These are phyloP conservation scores for Fraxinus angustifolia DNA, from an alignment of 305 asterid genomes.

Conservation along the genomic window DNA sequence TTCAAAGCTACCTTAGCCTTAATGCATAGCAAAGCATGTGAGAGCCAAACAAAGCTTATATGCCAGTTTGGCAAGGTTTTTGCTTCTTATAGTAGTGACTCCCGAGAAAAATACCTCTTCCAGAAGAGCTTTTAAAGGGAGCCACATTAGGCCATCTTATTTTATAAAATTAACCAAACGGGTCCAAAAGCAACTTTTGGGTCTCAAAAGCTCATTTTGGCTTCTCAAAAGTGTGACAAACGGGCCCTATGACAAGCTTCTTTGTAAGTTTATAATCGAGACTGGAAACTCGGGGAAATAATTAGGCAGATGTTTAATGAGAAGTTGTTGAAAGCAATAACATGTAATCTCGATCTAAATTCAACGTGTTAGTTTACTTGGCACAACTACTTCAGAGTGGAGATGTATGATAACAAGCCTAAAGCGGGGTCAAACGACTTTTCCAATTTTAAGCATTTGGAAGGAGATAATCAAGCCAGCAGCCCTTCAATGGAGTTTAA, in stretches of 20 bases:
- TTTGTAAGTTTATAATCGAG: background rate
- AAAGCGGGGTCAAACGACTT: background rate
- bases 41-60: background rate
- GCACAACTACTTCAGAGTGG: background rate
- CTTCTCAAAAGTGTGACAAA: background rate
- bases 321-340: conserved; percentile 8
- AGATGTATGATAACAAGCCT: background rate
- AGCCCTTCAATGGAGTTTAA: background rate
- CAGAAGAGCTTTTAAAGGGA: background rate
- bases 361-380: background rate
- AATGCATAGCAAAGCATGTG: background rate
- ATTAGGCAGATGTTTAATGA: background rate
- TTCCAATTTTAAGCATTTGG: background rate
- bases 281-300: background rate
- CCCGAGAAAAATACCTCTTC: background rate
- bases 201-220: background rate
- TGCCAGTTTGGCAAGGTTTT: background rate
- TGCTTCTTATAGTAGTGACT: background rate
- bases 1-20: background rate
- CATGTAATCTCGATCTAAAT: conserved; percentile 1
- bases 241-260: background rate
- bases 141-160: background rate
- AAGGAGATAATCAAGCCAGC: background rate
- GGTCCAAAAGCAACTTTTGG: background rate
- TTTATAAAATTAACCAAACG: background rate